Evolutionary conservation across 2,329 filamentous ascomycete species (phyloP).

Genomic region (Exophiala lecanii-corni): DNA sequence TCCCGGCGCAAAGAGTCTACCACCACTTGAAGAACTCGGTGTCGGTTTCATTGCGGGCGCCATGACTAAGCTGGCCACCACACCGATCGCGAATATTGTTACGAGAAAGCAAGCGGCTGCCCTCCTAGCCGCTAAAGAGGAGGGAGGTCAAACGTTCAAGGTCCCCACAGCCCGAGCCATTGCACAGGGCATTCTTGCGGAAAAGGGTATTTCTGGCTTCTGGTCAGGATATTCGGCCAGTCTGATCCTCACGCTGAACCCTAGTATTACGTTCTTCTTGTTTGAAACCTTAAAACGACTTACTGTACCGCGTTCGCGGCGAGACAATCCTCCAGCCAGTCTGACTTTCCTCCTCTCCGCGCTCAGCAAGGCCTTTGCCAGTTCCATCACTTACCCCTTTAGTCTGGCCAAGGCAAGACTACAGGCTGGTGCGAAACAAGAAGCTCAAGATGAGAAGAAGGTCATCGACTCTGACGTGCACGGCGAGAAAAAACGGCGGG

Average conservation of each 20-base stretch:
- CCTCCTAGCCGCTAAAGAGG: constrained; percentile 37
- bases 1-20: constrained; percentile 45
- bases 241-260: constrained; percentile 76
- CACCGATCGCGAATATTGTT: constrained; percentile 76
- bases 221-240: constrained; percentile 86
- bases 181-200: constrained; percentile 57
- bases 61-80: constrained; percentile 69
- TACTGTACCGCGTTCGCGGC: constrained; percentile 51
- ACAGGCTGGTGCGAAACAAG: constrained; percentile 52
- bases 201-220: constrained; percentile 70
- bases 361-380: constrained; percentile 71
- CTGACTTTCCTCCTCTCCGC: constrained; percentile 66
- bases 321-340: constrained; percentile 49
- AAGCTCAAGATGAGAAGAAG: constrained; percentile 32
- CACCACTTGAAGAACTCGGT: constrained; percentile 66
- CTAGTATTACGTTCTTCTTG: constrained; percentile 78
- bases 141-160: constrained; percentile 24
- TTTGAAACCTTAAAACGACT: constrained; percentile 65
- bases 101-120: constrained; percentile 72
- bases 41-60: constrained; percentile 71
- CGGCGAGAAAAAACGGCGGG: constrained; percentile 30
- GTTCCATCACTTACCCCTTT: constrained; percentile 76
- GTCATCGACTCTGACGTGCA: constrained; percentile 26
- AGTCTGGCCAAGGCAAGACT: constrained; percentile 77
- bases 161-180: constrained; percentile 52